Base-by-base conservation (phyloP, 352 stramenopile species). In the Peronospora destructor region DNA sequence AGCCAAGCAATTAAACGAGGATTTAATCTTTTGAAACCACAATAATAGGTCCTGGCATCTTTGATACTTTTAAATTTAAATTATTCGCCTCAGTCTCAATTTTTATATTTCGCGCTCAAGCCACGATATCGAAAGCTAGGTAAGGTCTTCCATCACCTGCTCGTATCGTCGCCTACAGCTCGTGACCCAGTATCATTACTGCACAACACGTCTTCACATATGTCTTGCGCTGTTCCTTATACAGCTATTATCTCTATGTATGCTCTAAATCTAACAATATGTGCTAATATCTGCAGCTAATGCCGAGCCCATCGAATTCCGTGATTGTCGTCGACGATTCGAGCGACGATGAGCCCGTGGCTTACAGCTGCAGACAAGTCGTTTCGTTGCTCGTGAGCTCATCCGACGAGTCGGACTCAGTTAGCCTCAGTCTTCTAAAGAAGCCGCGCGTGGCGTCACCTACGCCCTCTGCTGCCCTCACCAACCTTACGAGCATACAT, bases 291-390 rank as follows among this genome's bases (percentile, higher is more conserved):
- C 5, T 21, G 21, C 33, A 70, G 57, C 29, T 44, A 38, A 66
- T 67, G 59, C 39, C 48, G 36, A 67, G 53, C 59, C 58, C 49
- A 9, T 34, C 45, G 8, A 53, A 29, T 45, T 64, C 68, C 17
- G 58, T 77, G 16, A 80, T 83, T 41, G 49, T 75, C 28, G 28
- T 83, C n/a, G 68, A 80, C 40, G 71, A 79, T 29, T 76, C 60
- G 11, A 75, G 59, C 19, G 69, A 79, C 35, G 71, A 77, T n/a
- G 68, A 73, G 3, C 0, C 42, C 12, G 21, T 39, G 11, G 13
- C 13, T 4, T 30, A 36, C 12, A 57, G 7, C 23, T 19, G 36
- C 1, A 25, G 36, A 29, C 43, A 47, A 9, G 53, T 42, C 12
- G 49, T 43, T 16, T 46, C 39, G 12, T 25, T 66, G 41, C 13